Conservation (phyloP, 2,329 filamentous ascomycete species). For the Pyrenophora teres region DNA sequence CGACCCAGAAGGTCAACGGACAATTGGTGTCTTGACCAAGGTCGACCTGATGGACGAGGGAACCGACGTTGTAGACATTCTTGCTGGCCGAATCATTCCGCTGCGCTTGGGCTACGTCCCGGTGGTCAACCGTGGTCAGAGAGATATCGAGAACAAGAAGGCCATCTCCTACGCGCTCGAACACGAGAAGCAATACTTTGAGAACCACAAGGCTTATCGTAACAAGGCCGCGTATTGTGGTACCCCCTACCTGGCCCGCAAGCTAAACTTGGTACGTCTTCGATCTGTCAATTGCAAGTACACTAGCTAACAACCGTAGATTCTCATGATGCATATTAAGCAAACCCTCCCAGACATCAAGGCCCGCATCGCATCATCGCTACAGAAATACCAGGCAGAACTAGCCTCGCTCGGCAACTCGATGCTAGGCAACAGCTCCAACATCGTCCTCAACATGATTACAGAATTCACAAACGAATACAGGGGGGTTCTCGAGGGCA, state of each 20-base stretch:
- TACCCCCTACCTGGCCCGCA: constrained; percentile 93
- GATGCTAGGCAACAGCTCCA: constrained; percentile 92
- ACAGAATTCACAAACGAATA: constrained; percentile 99
- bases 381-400: constrained; percentile 88
- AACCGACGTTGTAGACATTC: constrained; percentile 97
- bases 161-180: constrained; percentile 88
- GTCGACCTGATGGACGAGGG: constrained; percentile 99
- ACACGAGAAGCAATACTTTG: constrained; percentile 95
- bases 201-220: constrained; percentile 96
- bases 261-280: constrained; percentile 76
- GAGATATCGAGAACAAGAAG: constrained; percentile 98
- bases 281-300: neutral
- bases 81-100: constrained; percentile 96
- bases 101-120: constrained; percentile 93
- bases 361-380: constrained; percentile 87
- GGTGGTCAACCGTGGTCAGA: constrained; percentile 95
- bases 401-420: constrained; percentile 85
- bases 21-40: constrained; percentile 97
- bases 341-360: constrained; percentile 99
- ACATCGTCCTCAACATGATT: constrained; percentile 97
- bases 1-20: constrained; percentile 94
- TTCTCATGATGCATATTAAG: constrained; percentile 99
- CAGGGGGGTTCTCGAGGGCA: constrained; percentile 92
- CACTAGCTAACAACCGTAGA: constrained; percentile 55
- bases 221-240: constrained; percentile 99